These are phyloP conservation scores for Puccinia coronata DNA, from an alignment of 1,284 basidiomycete species.

Conservation along the genomic window DNA sequence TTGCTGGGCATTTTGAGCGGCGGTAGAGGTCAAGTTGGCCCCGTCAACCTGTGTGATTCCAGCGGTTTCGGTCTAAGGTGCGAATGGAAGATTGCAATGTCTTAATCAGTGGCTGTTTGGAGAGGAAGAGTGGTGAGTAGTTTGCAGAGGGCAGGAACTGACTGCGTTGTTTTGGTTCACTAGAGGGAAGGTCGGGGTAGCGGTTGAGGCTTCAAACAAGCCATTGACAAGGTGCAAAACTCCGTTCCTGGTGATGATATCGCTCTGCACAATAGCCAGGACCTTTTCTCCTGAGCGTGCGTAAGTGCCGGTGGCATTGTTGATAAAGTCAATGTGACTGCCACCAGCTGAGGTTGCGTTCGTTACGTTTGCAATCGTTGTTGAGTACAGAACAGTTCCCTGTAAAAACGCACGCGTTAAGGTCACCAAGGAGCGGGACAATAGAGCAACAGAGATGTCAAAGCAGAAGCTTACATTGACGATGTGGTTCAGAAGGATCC, in stretches of 20 bases:
- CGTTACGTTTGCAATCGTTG: conserved; percentile 60
- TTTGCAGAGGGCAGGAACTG: background rate
- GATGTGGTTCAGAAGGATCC: conserved; percentile 41
- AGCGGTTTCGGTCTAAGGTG: conserved; percentile 1
- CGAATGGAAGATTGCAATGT: background rate
- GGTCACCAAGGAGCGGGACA: background rate
- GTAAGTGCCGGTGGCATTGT: conserved; percentile 68
- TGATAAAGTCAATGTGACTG: conserved; percentile 64
- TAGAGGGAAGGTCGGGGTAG: conserved; percentile 40
- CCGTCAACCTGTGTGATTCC: conserved; percentile 42
- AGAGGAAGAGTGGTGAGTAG: no score
- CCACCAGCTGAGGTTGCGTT: conserved; percentile 68
- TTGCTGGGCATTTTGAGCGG: conserved; percentile 19
- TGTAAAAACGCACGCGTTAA: background rate
- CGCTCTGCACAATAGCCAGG: conserved; percentile 67
- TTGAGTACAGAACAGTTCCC: conserved; percentile 70
- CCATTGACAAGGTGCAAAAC: conserved; percentile 65
- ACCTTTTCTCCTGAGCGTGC: conserved; percentile 65
- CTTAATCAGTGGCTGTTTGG: no score
- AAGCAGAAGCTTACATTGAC: conserved; percentile 35
- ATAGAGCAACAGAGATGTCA: background rate
- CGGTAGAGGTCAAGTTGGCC: conserved; percentile 21
- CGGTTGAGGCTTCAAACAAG: conserved; percentile 35
- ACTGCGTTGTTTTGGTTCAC: conserved; percentile 31
- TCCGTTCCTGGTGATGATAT: conserved; percentile 71